phyloP scores from a whole-genome alignment of 805 yeast genomes.

The Danielia reshetovae region DNA sequence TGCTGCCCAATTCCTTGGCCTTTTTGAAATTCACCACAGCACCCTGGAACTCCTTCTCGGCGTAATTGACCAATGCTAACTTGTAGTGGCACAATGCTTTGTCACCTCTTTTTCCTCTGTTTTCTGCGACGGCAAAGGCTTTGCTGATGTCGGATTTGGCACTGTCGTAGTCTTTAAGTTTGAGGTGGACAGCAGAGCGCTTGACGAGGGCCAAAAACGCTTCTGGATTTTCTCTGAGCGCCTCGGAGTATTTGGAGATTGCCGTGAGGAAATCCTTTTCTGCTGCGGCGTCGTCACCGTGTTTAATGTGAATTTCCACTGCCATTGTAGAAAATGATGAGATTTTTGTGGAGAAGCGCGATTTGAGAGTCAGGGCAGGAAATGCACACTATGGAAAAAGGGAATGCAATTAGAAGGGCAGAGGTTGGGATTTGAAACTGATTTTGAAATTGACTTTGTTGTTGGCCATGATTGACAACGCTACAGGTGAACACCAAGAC shows the following conservation, averaged over 20 bases:
- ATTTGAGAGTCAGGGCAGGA: not conserved
- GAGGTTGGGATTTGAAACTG: too few relatives aligned
- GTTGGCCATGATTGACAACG: too few relatives aligned
- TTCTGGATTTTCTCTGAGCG: constrained; percentile 39
- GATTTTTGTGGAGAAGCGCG: constrained; percentile 1
- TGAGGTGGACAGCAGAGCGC: constrained; percentile 47
- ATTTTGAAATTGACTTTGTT: too few relatives aligned
- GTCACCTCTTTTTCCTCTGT: constrained; percentile 42
- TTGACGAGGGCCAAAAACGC: constrained; percentile 47
- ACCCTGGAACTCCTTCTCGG: constrained; percentile 35
- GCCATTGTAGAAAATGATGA: too few relatives aligned
- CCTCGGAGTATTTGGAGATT: constrained; percentile 32
- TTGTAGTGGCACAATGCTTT: constrained; percentile 48
- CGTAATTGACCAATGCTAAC: constrained; percentile 43
- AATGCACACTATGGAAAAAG: not conserved
- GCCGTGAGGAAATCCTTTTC: constrained; percentile 44
- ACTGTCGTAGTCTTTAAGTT: constrained; percentile 42
- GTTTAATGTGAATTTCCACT: constrained; percentile 29
- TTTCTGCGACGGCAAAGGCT: constrained; percentile 45
- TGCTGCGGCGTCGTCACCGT: constrained; percentile 30
- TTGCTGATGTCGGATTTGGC: constrained; percentile 45
- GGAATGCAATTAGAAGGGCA: not conserved
- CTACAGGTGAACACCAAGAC: too few relatives aligned
- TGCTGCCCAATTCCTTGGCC: constrained; percentile 40
- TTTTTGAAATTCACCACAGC: constrained; percentile 41